phyloP scores from a whole-genome alignment of 495 filamentous ascomycete genomes.

The Glutinoglossum americanum region DNA sequence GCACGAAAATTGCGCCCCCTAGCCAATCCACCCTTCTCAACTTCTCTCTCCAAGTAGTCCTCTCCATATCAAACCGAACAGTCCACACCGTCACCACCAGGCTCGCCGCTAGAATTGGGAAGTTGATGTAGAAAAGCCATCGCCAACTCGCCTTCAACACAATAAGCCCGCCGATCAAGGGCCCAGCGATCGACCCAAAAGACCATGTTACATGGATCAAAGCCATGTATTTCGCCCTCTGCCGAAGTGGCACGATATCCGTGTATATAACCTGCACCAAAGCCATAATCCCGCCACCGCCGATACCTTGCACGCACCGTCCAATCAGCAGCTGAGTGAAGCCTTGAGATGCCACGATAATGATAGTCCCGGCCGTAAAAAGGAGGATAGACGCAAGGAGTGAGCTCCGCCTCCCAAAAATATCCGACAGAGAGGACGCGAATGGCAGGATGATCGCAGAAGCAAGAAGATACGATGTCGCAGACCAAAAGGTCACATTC shows the following conservation, averaged over 20 bases:
- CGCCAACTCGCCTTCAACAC: background rate
- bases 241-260: constrained; percentile 29
- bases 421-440: background rate
- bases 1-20: constrained; percentile 33
- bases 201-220: constrained; percentile 22
- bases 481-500: background rate
- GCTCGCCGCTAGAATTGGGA: background rate
- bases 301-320: constrained; percentile 19
- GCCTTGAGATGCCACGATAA: constrained; percentile 7
- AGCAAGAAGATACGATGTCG: background rate
- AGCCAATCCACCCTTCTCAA: constrained; percentile 36
- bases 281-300: constrained; percentile 15
- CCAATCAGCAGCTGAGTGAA: constrained; percentile 14
- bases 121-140: background rate
- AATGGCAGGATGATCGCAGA: background rate
- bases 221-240: constrained; percentile 24
- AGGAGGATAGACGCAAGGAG: background rate
- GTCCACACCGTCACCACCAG: background rate
- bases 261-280: constrained; percentile 14
- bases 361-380: constrained; percentile 9
- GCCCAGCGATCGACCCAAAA: constrained; percentile 10
- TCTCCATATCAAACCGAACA: constrained; percentile 7
- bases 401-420: background rate
- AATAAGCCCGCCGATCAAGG: background rate
- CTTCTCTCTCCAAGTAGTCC: constrained; percentile 13